Conservation (phyloP, 2,329 filamentous ascomycete genomes). For the Neonectria coccinea region DNA sequence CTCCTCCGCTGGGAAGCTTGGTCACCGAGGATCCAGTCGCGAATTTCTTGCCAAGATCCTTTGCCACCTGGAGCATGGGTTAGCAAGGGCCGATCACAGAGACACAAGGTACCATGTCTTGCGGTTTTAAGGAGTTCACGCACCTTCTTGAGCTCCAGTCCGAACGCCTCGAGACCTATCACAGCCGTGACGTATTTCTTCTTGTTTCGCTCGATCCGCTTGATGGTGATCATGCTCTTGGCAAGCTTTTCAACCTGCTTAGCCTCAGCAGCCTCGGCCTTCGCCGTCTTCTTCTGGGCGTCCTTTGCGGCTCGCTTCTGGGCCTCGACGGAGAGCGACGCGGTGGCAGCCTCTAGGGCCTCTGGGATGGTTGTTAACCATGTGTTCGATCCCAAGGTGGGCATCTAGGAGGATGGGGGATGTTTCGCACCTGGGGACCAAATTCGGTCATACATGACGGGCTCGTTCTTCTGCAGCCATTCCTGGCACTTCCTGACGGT, state of each 20-base stretch:
- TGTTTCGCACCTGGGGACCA: constrained; percentile 81
- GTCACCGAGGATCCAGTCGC: constrained; percentile 94
- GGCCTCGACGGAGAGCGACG: constrained; percentile 87
- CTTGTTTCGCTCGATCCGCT: constrained; percentile 98
- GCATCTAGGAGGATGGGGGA: constrained; percentile 5
- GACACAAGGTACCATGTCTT: neutral
- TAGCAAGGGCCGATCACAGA: constrained; percentile 23
- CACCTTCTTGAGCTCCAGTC: constrained; percentile 90
- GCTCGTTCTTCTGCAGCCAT: constrained; percentile 85
- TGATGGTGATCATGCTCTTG: constrained; percentile 86
- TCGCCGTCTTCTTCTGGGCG: constrained; percentile 95
- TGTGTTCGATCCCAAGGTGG: constrained; percentile 12
- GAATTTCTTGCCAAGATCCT: constrained; percentile 99
- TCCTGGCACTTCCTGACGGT: constrained; percentile 97
- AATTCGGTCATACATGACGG: constrained; percentile 79
- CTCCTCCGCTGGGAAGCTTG: constrained; percentile 84
- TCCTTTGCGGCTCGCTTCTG: constrained; percentile 97
- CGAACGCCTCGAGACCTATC: constrained; percentile 89
- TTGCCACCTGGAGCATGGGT: constrained; percentile 69
- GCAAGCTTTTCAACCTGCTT: constrained; percentile 87
- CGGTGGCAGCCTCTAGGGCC: constrained; percentile 84
- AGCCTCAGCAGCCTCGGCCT: constrained; percentile 87
- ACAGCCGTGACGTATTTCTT: constrained; percentile 96
- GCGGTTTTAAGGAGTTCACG: constrained; percentile 12
- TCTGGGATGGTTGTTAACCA: constrained; percentile 60